These are phyloP conservation scores for Euphorbia schlechtendalii DNA, from an alignment of 441 rosid species.

Conservation along the genomic window DNA sequence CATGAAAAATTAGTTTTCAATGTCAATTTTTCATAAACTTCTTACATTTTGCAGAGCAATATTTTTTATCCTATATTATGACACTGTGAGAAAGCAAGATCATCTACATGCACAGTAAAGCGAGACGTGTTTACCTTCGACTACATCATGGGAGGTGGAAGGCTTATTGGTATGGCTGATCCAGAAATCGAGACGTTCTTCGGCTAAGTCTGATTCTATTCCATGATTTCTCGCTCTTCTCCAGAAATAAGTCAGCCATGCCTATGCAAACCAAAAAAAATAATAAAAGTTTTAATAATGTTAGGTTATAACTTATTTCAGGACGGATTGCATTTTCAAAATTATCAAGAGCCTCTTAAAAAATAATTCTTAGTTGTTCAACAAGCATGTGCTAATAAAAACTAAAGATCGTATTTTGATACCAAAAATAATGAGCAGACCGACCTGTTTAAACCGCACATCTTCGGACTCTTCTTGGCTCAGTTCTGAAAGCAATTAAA, in stretches of 20 bases:
- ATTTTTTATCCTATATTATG: too few relatives aligned
- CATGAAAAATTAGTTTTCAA: too few relatives aligned
- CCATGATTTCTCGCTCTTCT: constrained; percentile 68
- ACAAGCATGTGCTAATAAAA: neutral
- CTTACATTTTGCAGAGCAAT: too few relatives aligned
- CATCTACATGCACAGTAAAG: too few relatives aligned
- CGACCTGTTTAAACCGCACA: constrained; percentile 84
- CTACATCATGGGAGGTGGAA: constrained; percentile 61
- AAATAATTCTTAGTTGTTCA: neutral
- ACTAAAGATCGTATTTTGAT: neutral
- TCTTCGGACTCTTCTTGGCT: constrained; percentile 84
- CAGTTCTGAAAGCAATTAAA: constrained; percentile 45
- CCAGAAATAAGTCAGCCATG: constrained; percentile 88
- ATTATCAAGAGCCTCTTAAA: neutral
- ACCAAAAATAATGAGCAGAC: neutral
- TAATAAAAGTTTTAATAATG: too few relatives aligned
- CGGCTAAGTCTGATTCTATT: constrained; percentile 64
- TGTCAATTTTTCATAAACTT: too few relatives aligned
- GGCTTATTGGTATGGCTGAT: constrained; percentile 44
- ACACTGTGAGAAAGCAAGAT: too few relatives aligned
- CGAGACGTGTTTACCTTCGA: constrained; percentile 55
- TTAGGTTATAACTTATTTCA: too few relatives aligned
- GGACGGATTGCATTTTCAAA: neutral
- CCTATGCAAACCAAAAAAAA: constrained; percentile 26
- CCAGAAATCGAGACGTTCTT: constrained; percentile 73